Conservation (phyloP, 2,329 filamentous ascomycete species). For the Grosmannia serpens region DNA sequence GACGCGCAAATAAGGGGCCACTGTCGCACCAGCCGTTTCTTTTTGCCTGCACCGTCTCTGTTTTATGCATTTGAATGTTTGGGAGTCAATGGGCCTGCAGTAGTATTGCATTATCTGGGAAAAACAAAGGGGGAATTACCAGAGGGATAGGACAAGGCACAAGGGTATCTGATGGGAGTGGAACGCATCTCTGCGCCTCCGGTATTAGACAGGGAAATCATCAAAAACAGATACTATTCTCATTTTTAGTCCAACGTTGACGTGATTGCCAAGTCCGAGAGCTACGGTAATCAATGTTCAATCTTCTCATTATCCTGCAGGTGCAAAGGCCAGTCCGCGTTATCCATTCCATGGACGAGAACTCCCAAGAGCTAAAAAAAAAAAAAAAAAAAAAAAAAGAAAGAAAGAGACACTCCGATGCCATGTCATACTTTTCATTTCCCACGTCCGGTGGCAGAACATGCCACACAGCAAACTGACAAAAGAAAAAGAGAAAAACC, state of each 20-base stretch:
- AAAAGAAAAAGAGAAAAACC: not conserved
- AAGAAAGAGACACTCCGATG: not conserved
- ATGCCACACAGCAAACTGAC: not conserved
- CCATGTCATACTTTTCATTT: not conserved
- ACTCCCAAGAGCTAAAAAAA: not conserved
- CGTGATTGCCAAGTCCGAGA: no score
- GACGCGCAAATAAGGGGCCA: conserved; percentile 39
- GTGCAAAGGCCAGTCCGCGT: not conserved
- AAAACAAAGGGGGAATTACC: not conserved
- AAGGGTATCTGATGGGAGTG: not conserved
- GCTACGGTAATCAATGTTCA: no score
- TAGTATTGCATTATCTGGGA: not conserved
- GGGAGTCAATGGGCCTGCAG: not conserved
- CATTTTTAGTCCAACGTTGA: no score
- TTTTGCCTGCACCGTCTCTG: not conserved
- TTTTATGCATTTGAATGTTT: not conserved
- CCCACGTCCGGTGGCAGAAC: not conserved
- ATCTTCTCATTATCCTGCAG: not conserved
- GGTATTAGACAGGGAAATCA: not conserved
- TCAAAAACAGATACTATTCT: not conserved
- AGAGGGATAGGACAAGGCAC: not conserved
- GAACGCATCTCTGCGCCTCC: not conserved
- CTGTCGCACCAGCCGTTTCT: no score
- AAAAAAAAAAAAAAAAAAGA: not conserved
- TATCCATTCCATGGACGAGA: not conserved